phyloP scores from a whole-genome alignment of 805 yeast species.

The Metschnikowia sp. region DNA sequence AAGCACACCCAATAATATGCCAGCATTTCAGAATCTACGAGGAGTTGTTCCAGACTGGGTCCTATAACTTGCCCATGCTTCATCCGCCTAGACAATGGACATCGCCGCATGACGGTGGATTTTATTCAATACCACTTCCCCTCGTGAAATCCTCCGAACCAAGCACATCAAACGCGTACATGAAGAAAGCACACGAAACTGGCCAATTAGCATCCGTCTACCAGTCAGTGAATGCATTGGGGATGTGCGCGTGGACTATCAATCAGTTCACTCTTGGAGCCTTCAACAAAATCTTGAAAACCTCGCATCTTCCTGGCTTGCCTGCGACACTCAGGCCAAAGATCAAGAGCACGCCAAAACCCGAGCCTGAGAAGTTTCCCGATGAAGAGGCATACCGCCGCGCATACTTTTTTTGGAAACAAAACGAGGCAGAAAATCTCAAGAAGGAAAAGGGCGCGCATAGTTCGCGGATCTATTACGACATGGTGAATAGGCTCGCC shows the following conservation, averaged over 20 bases:
- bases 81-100: slow-evolving; percentile 37
- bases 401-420: slow-evolving; percentile 6
- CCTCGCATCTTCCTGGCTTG: slow-evolving; percentile 19
- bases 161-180: slow-evolving; percentile 16
- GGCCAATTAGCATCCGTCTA: slow-evolving; percentile 34
- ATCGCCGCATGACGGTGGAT: slow-evolving; percentile 35
- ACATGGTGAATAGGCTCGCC: slow-evolving; percentile 21
- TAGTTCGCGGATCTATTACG: slow-evolving; percentile 13
- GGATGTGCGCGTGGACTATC: slow-evolving; percentile 35
- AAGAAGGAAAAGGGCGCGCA: slow-evolving; percentile 1
- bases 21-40: slow-evolving; percentile 7
- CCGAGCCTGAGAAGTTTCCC: neutral
- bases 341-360: slow-evolving; percentile 6
- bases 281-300: slow-evolving; percentile 20
- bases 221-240: slow-evolving; percentile 26
- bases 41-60: slow-evolving; percentile 11
- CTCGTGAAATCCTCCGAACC: slow-evolving; percentile 21
- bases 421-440: neutral
- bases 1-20: slow-evolving; percentile 10
- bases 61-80: slow-evolving; percentile 34
- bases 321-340: neutral
- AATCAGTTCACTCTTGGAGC: slow-evolving; percentile 25
- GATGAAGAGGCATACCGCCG: slow-evolving; percentile 1
- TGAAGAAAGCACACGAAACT: slow-evolving; percentile 24
- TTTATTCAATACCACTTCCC: slow-evolving; percentile 23